Conservation (phyloP, 768 basidiomycete species). For the Collybia nuda region DNA sequence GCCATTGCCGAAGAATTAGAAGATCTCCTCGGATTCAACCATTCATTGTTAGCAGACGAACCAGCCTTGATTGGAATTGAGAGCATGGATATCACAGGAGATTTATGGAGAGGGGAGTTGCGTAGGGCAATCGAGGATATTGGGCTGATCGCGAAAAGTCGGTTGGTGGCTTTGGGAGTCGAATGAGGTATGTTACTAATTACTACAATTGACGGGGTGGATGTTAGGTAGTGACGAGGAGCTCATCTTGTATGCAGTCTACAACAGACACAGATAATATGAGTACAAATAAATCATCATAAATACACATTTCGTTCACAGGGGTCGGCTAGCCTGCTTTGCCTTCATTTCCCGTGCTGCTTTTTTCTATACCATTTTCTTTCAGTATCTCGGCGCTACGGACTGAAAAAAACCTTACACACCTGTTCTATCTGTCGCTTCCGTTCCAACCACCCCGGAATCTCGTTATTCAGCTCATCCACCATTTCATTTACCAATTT, state of each 20-base stretch:
- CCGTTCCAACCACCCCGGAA: conserved; percentile 64
- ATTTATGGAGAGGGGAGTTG: conserved; percentile 67
- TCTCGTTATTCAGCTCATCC: conserved; percentile 49
- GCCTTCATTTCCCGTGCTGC: conserved; percentile 11
- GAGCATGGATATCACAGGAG: conserved; percentile 34
- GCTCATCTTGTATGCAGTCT: background rate
- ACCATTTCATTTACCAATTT: conserved; percentile 54
- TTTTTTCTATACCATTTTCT: conserved; percentile 10
- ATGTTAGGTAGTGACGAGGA: too few relatives aligned
- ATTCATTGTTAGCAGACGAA: conserved; percentile 45
- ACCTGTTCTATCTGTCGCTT: conserved; percentile 53
- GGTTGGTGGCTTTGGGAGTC: conserved; percentile 48
- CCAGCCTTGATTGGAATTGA: conserved; percentile 36
- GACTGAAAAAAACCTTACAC: conserved; percentile 7
- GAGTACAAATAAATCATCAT: too few relatives aligned
- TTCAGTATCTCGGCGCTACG: background rate
- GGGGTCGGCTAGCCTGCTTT: conserved; percentile 4
- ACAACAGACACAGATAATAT: conserved; percentile 8
- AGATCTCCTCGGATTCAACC: conserved; percentile 50
- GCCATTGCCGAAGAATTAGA: conserved; percentile 83
- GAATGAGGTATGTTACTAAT: conserved; percentile 21
- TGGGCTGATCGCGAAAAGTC: conserved; percentile 73
- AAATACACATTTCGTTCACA: background rate
- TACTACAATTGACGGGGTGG: too few relatives aligned
- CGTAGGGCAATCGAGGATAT: conserved; percentile 72